Evolutionary conservation across 2,329 filamentous ascomycete species (phyloP), one percentile per base, ranked within the genome.

Genomic region (Rhynchosporium secalis): DNA sequence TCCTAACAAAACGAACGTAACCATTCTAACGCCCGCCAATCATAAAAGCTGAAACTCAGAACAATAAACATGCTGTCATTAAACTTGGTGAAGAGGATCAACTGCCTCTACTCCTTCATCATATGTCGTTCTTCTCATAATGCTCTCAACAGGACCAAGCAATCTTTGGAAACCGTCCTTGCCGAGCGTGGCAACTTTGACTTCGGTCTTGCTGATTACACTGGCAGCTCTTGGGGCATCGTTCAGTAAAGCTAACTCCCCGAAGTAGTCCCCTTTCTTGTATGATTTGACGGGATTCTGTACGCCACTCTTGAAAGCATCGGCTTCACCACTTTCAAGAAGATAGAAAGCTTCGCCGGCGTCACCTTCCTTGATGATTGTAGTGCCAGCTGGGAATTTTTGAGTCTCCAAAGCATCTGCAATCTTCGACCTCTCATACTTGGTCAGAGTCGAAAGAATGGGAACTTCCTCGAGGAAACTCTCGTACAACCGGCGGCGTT

Each of bases 371-470:
- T 81, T 83, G 77, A 99, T 98, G 74, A 99, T 96, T 57, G 84
- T 84, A n/a, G 87, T 85, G 28, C 91, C 91, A 7, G 87, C 79
- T 0, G 89, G 83, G 75, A 89, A 96, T 73, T 96, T 97, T 75
- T 89, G 86, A 9, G 93, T 95, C 75, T 98, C 93, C 61, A 99
- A 82, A 1, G 95, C 94, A 77, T 98, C 95, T 65, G 95, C 94
- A 75, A 99, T 97, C 81, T 99, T 99, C 73, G 91, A 92, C 62
- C 95, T 88, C 78, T 99, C 95, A 76, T 98, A 98, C 0, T 90
- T 84, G 49, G 93, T 96, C 61, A 99, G 83, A 28, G 86, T 88
- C 2, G 88, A 83, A 31, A 99, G 84, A 36, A 98, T 82, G 0
- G 92, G 91, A 2, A 98, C 95, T 74, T 96, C 92, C 75, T 96